A percentile compares a stretch with the other conserved stretches of the same genome.
phyloP scores from a whole-genome alignment of 768 basidiomycete genomes.

The Russula lepida region DNA sequence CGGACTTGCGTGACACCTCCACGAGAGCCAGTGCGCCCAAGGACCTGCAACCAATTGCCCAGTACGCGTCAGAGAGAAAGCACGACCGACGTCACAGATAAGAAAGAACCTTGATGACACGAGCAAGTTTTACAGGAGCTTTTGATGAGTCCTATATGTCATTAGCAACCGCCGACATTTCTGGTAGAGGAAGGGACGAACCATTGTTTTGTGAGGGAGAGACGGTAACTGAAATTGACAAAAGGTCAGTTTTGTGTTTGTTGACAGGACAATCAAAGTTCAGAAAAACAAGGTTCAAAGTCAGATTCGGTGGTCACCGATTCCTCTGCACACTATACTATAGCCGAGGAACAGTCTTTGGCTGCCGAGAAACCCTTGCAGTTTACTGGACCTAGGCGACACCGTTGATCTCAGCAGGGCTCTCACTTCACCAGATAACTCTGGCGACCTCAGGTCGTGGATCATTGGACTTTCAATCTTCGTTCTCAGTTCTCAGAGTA shows the following conservation, averaged over 20 bases:
- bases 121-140: constrained; percentile 93
- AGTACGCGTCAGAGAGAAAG: constrained; percentile 14
- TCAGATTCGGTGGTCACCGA: constrained; percentile 3
- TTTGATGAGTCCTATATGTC: constrained; percentile 69
- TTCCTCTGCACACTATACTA: no score
- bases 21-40: constrained; percentile 97
- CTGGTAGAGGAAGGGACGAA: constrained; percentile 7
- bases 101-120: constrained; percentile 79
- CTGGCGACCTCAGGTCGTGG: no score
- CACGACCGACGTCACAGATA: background rate
- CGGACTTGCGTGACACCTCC: constrained; percentile 99
- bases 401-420: no score
- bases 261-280: constrained; percentile 12
- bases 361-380: no score
- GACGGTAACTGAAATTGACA: background rate
- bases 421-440: no score
- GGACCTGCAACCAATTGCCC: constrained; percentile 48
- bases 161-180: constrained; percentile 16
- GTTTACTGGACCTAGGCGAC: no score
- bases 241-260: background rate
- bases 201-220: constrained; percentile 26
- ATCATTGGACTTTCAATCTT: no score
- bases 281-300: constrained; percentile 6
- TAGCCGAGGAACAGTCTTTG: no score
- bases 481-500: no score